Base-by-base conservation (phyloP, 2,329 filamentous ascomycete species). In the Polytolypa hystricis region DNA sequence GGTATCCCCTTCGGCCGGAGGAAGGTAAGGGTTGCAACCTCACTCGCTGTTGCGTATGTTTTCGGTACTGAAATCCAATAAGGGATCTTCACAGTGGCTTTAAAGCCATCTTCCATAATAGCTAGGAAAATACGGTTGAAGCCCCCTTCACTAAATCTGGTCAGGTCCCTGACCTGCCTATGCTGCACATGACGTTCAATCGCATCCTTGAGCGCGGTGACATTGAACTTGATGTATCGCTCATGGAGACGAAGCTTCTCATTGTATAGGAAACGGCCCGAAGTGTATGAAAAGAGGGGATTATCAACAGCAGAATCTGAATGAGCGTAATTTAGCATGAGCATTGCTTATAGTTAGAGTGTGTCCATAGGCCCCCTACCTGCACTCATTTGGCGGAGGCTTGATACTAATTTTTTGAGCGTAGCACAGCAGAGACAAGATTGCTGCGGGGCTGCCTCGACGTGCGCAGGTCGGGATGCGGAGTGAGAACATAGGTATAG, bases 11-110 rank as follows among this genome's bases (percentile, higher is more conserved):
- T 41, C 2, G 43, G 45, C 15, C 43, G 48, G 16, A 64, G 47
- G 35, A 56, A 51, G 5, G 52, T 47, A 19, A 62, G 52, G 5
- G 54, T 64, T 9, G 60, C 59, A 25, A 53, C 58, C 40, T 63
- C 56, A 45, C 58, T 62, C 23, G 56, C 57, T 5, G 55, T 47
- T 12, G 54, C 49, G 21, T 51, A 40, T n/a, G 39, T 42, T 38
- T 50, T 47, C 10, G 55, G 57, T 9, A 50, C 41, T 17, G 56
- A 55, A 1, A 44, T 44, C 0, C 43, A 48, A 42, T 56, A 61
- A 2, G 56, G 59, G 9, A 62, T 41, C 15, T 53, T 52, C 9
- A 51, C 57, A 34, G 62, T 38, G 14, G 58, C 43, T 25, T 42
- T 37, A 19, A 43, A 47, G 6, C 50, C 49, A 41, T 61, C 53